Percentiles rank a stretch among this genome's conserved stretches.
phyloP scores from a whole-genome alignment of 108 stramenopile species.

The Hondaea fermentalgiana region DNA sequence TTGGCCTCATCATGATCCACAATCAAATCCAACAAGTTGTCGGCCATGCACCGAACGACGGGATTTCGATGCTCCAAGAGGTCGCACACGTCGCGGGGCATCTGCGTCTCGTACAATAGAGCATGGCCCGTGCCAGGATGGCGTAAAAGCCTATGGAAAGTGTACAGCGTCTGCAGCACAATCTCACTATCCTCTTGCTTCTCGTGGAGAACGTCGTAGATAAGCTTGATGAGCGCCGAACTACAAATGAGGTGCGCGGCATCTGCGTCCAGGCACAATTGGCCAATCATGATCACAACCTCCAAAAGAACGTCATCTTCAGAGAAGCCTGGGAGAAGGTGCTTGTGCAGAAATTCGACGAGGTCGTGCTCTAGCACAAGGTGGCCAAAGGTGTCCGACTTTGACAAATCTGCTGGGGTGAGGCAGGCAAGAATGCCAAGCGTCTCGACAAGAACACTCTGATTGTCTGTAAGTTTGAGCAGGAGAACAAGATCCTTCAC shows the following conservation, averaged over 20 bases:
- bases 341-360: slow-evolving; percentile 38
- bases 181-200: slow-evolving; percentile 47
- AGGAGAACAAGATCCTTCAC: slow-evolving; percentile 38
- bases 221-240: neutral
- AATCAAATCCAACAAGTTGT: slow-evolving; percentile 19
- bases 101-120: slow-evolving; percentile 16
- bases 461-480: slow-evolving; percentile 28
- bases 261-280: slow-evolving; percentile 13
- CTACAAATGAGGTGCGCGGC: slow-evolving; percentile 13
- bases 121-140: neutral
- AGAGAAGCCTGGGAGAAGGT: slow-evolving; percentile 52
- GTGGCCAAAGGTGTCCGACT: slow-evolving; percentile 29
- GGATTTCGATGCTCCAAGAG: neutral
- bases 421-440: slow-evolving; percentile 46
- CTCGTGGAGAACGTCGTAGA: slow-evolving; percentile 46
- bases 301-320: slow-evolving; percentile 53
- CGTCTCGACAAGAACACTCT: slow-evolving; percentile 27
- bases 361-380: slow-evolving; percentile 39
- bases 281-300: neutral
- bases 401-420: slow-evolving; percentile 47
- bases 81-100: slow-evolving; percentile 10
- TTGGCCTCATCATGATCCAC: slow-evolving; percentile 21
- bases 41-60: neutral
- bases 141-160: slow-evolving; percentile 27
- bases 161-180: slow-evolving; percentile 41